Base-by-base conservation (phyloP, 768 basidiomycete genomes). In the Pluteus cervinus region DNA sequence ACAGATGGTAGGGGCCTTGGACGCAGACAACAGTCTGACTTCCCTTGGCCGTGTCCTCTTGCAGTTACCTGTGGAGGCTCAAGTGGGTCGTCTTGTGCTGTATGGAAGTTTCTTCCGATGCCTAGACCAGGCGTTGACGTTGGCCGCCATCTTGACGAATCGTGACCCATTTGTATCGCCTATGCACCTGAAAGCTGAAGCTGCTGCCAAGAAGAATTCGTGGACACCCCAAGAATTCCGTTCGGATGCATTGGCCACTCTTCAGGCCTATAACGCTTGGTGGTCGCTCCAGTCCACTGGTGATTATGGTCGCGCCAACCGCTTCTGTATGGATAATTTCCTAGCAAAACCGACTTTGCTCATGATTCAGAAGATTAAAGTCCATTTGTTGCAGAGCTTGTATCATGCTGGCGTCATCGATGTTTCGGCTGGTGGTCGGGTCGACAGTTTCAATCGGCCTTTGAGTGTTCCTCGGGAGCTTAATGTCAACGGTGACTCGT, bases 41-140 rank as follows among this genome's bases (percentile, higher is more conserved):
- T 79, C 90, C 2, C 76, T 97, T 10, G 93, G 93, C 11, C 76
- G 81, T 15, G 86, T 97, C 10, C 73, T 97, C 16, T 75, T 93
- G 9, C 86, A 92, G 51, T 63, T 96, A 0, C 93, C 93, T 3
- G 79, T 96, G 26, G 91, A 96, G 36, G 87, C 79, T 1, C 86
- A 88, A 41, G 78, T 97, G 63, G 93, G 90, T 35, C 81, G 90
- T 40, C 66, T 97, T 33, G 84, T 91, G 36, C 69, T 97, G 4
- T 90, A 82, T 56, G 93, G 93, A 12, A 78, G 81, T 52, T 87
- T 96, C 68, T 94, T 94, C 79, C 78, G 85, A 41, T 96, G 92
- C 59, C 68, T 97, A 28, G 86, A 92, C 55, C 75, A 80, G 35
- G 86, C 88, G 0, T 58, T 97, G 44, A 88, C 90, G 4, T 73